Percentiles rank a stretch among this genome's conserved stretches.
These are phyloP conservation scores for Ganoderma lucidum DNA, from an alignment of 1,284 basidiomycete genomes.

Conservation along the genomic window DNA sequence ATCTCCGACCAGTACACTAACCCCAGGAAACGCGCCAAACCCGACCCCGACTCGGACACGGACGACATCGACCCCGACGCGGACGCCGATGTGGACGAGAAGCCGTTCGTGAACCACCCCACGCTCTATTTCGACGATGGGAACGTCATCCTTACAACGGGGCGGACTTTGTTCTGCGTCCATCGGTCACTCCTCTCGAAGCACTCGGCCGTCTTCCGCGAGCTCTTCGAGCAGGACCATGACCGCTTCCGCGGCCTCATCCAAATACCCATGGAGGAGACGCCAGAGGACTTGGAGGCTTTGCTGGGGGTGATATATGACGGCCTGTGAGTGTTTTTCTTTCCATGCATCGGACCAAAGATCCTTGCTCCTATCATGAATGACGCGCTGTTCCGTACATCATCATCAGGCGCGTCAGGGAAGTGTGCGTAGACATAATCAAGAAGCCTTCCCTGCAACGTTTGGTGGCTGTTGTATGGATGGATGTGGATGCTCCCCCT, in stretches of 20 bases:
- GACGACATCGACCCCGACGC: conserved; percentile 1
- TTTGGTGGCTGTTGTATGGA: too few species aligned
- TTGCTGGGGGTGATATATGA: conserved; percentile 41
- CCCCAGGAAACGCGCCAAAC: conserved; percentile 25
- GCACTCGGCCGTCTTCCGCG: conserved; percentile 38
- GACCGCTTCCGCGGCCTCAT: conserved; percentile 37
- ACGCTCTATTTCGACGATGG: conserved; percentile 43
- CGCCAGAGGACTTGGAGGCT: conserved; percentile 38
- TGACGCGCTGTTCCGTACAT: too few species aligned
- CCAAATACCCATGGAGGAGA: conserved; percentile 39
- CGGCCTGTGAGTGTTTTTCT: conserved; percentile 36
- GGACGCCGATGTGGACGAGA: conserved; percentile 27
- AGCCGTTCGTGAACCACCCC: conserved; percentile 35
- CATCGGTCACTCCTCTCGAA: conserved; percentile 39
- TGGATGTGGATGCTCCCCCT: too few species aligned
- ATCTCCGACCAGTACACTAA: neutral
- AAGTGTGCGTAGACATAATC: too few species aligned
- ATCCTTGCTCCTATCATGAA: conserved; percentile 24
- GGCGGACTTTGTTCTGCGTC: conserved; percentile 39
- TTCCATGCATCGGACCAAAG: conserved; percentile 12
- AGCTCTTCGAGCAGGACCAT: conserved; percentile 35
- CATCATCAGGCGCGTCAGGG: too few species aligned
- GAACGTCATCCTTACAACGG: conserved; percentile 39
- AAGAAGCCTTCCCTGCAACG: too few species aligned
- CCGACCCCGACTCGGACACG: conserved; percentile 11